Conservation (phyloP, 1,284 basidiomycete genomes). For the Irpex sp. region DNA sequence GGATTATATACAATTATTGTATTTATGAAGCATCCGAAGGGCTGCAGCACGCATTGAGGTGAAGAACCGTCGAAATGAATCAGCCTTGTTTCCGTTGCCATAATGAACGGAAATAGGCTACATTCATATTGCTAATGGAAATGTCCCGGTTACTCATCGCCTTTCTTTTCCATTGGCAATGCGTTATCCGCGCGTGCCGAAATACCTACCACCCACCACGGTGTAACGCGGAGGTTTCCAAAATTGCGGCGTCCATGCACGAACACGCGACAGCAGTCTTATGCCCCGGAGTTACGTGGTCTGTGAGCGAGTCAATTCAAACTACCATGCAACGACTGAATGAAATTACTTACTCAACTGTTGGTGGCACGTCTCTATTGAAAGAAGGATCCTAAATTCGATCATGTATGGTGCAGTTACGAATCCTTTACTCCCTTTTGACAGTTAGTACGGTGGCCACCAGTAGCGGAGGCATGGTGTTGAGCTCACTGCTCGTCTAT, state of each 20-base stretch:
- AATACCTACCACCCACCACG: too few relatives aligned
- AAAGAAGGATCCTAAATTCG: not conserved
- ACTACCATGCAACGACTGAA: not conserved
- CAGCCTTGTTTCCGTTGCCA: not conserved
- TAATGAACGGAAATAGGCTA: not conserved
- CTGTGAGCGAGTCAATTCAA: not conserved
- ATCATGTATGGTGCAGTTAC: not conserved
- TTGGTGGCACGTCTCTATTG: not conserved
- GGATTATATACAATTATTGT: too few relatives aligned
- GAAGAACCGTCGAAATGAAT: not conserved
- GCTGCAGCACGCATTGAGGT: not conserved
- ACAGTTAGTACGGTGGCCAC: not conserved
- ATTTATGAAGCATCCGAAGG: too few relatives aligned
- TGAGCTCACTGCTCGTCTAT: too few relatives aligned
- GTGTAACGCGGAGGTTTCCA: not conserved
- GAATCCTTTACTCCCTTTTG: not conserved
- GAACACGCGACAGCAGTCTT: not conserved
- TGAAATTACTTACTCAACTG: not conserved
- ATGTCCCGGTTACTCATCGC: not conserved
- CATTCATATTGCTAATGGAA: not conserved
- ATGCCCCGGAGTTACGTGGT: not conserved
- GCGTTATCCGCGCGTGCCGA: not conserved
- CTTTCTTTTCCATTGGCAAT: not conserved
- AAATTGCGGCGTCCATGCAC: not conserved
- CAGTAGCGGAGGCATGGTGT: not conserved